Base-by-base conservation (phyloP, 371 early-diverging fungal species). In the Mucor velutinosus region DNA sequence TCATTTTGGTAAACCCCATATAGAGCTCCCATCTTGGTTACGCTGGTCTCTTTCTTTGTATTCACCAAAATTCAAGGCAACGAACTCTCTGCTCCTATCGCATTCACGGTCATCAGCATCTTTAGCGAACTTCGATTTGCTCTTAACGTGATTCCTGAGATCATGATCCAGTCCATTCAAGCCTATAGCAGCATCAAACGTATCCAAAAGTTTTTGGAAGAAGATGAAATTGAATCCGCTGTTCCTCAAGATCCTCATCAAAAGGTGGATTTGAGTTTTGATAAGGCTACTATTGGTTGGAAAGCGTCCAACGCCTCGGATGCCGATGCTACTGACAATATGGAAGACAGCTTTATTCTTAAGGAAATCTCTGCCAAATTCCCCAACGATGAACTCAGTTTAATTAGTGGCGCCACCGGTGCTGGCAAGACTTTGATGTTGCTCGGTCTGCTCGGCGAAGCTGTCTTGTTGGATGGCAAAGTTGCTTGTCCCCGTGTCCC, bases 391-490 rank as follows among this genome's bases (percentile, higher is more conserved):
- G 81, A 87, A 33, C 81, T 96, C 29, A 90, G 92, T 10, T 87
- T 94, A 23, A 80, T 94, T 21, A 87, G 92, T 70, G 94, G 95
- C 0, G 77, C 89, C 8, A 90, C 90, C 41, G 95, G 96, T 0
- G 85, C 91, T 15, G 95, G 95, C 33, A 94, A 94, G 69, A 86
- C 93, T 0, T 89, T 91, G 0, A 71, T 95, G 53, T 65, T 95
- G n/a, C 78, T 86, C 15, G 86, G 86, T 66, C 71, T 90, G 27
- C 73, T 89, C 4, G 89, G 89, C 39, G 89, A 89, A 68, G 78
- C 86, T 1, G 71, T 80, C 7, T 72, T 82, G n/a, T 14, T 80
- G 0, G 58, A 74, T 32, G 89, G 89, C 12, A 27, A 62, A 6
- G 77, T 77, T 7, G 71, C 74, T 15, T 69, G 86, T 59, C 87